phyloP scores from a whole-genome alignment of 192 early-diverging fungal genomes.

The Phlyctochytrium bullatum region DNA sequence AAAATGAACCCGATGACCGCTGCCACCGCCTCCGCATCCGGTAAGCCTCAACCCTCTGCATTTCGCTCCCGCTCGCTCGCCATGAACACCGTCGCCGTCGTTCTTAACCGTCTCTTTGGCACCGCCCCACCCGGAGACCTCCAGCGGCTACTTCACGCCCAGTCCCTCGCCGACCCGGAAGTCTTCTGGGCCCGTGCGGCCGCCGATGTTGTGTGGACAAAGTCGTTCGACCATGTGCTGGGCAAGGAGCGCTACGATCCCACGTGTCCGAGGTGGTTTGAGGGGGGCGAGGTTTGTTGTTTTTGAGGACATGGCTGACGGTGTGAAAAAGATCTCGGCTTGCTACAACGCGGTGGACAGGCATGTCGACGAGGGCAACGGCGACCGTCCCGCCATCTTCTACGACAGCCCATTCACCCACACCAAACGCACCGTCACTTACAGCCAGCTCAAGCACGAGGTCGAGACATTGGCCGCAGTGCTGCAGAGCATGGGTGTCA shows the following conservation, averaged over 20 bases:
- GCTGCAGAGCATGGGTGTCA: slow-evolving; percentile 57
- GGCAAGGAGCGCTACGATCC: slow-evolving; percentile 22
- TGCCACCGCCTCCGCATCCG: slow-evolving; percentile 38
- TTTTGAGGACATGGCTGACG: neutral
- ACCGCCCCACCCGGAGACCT: neutral
- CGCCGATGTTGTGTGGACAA: slow-evolving; percentile 47
- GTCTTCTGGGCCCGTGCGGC: slow-evolving; percentile 52
- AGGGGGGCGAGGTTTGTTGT: slow-evolving; percentile 41
- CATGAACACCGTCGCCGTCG: neutral
- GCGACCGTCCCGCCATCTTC: slow-evolving; percentile 64
- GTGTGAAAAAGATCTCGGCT: slow-evolving; percentile 57
- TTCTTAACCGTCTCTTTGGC: neutral
- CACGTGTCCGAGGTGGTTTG: slow-evolving; percentile 62
- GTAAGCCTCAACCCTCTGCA: slow-evolving; percentile 34
- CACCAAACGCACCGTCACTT: slow-evolving; percentile 55
- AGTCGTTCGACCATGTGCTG: slow-evolving; percentile 35
- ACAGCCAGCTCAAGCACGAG: slow-evolving; percentile 62
- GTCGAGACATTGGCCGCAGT: slow-evolving; percentile 69
- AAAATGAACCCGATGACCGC: no score
- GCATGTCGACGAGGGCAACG: slow-evolving; percentile 60
- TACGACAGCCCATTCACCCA: slow-evolving; percentile 73
- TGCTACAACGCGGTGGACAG: slow-evolving; percentile 80
- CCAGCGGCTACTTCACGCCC: slow-evolving; percentile 29
- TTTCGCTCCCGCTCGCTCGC: slow-evolving; percentile 40
- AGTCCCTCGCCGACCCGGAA: slow-evolving; percentile 44